Evolutionary conservation across 768 basidiomycete genomes (phyloP).

Genomic region (Boletus sensibilis): DNA sequence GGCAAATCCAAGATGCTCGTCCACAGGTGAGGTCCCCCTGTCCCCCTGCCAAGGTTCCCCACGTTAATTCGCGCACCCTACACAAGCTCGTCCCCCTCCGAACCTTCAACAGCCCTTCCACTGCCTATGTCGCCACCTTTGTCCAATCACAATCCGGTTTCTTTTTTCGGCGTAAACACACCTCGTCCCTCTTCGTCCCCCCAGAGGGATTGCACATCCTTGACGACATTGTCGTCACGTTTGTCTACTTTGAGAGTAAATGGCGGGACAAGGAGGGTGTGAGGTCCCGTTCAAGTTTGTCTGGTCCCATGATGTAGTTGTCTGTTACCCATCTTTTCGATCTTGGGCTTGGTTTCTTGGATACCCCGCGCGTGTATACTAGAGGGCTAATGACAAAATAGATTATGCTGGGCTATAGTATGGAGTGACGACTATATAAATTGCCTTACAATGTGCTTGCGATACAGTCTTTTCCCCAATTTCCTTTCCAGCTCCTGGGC

Average conservation of each 20-base stretch:
- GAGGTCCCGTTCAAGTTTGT: conserved; percentile 11
- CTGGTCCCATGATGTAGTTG: not conserved
- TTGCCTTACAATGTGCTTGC: conserved; percentile 6
- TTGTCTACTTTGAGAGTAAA: conserved; percentile 34
- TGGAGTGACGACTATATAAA: conserved; percentile 6
- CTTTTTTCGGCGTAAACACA: conserved; percentile 13
- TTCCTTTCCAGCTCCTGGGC: conserved; percentile 15
- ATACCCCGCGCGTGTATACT: not conserved
- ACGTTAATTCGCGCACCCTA: not conserved
- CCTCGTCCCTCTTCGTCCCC: conserved; percentile 26
- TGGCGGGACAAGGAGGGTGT: conserved; percentile 27
- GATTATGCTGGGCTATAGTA: not conserved
- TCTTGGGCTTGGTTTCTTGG: not conserved
- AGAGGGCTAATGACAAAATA: not conserved
- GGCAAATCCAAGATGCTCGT: conserved; percentile 26
- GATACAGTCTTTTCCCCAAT: conserved; percentile 18
- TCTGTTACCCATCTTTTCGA: not conserved
- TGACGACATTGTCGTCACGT: conserved; percentile 38
- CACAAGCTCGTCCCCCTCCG: conserved; percentile 28
- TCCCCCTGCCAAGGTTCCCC: too few species aligned
- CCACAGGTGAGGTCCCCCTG: conserved; percentile 20
- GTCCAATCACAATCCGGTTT: conserved; percentile 17
- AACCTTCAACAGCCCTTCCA: not conserved
- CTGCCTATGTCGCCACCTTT: conserved; percentile 31
- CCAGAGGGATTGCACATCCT: conserved; percentile 31